These are phyloP conservation scores for Leucocoprinus birnbaumii DNA, from an alignment of 768 basidiomycete genomes.

Conservation along the genomic window DNA sequence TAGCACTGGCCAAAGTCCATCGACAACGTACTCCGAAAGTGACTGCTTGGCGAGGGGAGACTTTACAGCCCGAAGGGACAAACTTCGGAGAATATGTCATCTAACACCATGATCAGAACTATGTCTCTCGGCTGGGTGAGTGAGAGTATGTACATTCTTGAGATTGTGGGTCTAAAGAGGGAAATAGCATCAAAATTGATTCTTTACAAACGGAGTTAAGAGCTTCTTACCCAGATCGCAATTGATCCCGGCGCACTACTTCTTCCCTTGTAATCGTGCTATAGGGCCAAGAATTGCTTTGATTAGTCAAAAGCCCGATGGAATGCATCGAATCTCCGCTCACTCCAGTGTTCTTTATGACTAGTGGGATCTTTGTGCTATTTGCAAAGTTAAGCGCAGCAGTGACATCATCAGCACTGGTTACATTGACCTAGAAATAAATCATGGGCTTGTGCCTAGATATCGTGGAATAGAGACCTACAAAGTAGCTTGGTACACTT, in stretches of 20 bases:
- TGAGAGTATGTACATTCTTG: conserved; percentile 25
- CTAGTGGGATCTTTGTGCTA: conserved; percentile 35
- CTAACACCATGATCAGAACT: conserved; percentile 17
- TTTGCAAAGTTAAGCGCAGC: conserved; percentile 44
- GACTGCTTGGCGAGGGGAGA: conserved; percentile 21
- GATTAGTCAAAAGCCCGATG: background rate
- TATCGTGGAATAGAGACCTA: conserved; percentile 19
- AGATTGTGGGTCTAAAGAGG: conserved; percentile 35
- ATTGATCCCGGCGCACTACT: conserved; percentile 42
- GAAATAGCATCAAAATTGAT: background rate
- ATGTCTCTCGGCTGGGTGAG: background rate
- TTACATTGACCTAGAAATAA: conserved; percentile 37
- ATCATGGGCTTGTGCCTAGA: background rate
- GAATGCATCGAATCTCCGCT: conserved; percentile 14
- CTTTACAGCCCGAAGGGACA: conserved; percentile 34
- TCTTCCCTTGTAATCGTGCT: conserved; percentile 50
- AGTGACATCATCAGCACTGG: conserved; percentile 32
- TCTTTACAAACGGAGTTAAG: background rate
- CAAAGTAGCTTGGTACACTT: conserved; percentile 35
- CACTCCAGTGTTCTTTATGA: conserved; percentile 52
- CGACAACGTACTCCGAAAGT: conserved; percentile 34
- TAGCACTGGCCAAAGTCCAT: background rate
- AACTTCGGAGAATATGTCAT: conserved; percentile 32
- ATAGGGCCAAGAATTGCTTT: background rate
- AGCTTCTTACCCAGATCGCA: conserved; percentile 38